Evolutionary conservation across 345 rosid species (phyloP).

Genomic region (Eucalyptus pauciflora): DNA sequence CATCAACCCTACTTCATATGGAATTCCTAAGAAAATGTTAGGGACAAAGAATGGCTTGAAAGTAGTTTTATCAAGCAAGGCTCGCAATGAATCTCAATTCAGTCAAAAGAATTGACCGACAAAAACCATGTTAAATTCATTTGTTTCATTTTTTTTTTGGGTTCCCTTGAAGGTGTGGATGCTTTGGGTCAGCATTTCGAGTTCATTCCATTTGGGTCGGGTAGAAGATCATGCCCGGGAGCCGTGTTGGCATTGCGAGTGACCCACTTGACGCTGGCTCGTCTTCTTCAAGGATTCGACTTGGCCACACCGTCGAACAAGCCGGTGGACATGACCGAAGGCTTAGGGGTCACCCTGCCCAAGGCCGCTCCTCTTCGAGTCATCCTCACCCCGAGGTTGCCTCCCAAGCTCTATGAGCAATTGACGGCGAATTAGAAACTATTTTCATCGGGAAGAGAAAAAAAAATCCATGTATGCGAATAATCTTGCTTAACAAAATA

Average conservation of each 20-base stretch:
- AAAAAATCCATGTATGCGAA: not conserved
- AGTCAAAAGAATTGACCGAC: not conserved
- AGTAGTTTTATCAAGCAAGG: not conserved
- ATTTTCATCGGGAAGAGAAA: not conserved
- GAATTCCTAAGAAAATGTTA: not conserved
- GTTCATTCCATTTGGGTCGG: conserved; percentile 12
- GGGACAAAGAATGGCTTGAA: not conserved
- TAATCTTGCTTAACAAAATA: not conserved
- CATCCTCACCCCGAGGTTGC: not conserved
- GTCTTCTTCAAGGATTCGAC: not conserved
- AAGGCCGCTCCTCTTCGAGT: not conserved
- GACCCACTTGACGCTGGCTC: not conserved
- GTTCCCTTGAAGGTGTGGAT: not conserved
- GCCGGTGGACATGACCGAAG: not conserved
- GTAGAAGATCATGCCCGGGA: conserved; percentile 19
- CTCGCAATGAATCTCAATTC: not conserved
- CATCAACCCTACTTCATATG: not conserved
- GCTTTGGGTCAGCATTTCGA: not conserved
- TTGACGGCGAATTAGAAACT: not conserved
- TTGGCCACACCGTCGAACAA: not conserved
- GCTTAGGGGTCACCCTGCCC: not conserved
- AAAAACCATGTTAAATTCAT: not conserved
- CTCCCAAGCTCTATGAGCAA: not conserved
- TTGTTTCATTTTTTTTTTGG: not conserved
- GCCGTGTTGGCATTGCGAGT: not conserved